Evolutionary conservation across 371 early-diverging fungal genomes (phyloP).

Genomic region (Saksenaea oblongispora): DNA sequence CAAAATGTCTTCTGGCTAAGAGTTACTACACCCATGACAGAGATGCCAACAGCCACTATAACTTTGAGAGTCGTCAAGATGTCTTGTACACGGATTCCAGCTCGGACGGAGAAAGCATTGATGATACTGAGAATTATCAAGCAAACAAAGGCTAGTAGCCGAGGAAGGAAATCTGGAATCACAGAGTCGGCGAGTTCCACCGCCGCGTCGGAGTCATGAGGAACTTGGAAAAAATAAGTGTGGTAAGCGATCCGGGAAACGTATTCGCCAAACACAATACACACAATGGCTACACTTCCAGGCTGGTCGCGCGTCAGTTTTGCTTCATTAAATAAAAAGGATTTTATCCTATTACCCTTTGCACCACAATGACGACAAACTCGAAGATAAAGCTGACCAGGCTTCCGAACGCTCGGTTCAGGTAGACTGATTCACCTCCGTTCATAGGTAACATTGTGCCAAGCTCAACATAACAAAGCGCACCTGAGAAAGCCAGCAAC

Average conservation of each 20-base stretch:
- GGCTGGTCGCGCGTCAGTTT: constrained; percentile 43
- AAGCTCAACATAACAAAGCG: constrained; percentile 81
- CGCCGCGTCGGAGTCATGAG: constrained; percentile 46
- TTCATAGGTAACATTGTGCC: constrained; percentile 90
- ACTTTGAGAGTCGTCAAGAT: constrained; percentile 81
- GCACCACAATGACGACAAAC: constrained; percentile 68
- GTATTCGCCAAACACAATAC: constrained; percentile 79
- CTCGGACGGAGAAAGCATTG: constrained; percentile 71
- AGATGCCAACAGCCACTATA: constrained; percentile 75
- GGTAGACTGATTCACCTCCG: constrained; percentile 83
- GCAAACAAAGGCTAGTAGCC: constrained; percentile 67
- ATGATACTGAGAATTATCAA: constrained; percentile 68
- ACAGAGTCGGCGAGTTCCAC: constrained; percentile 49
- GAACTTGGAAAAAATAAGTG: constrained; percentile 51
- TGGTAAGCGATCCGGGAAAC: constrained; percentile 65
- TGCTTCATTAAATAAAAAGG: not conserved
- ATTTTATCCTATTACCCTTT: constrained; percentile 48
- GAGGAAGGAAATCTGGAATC: constrained; percentile 63
- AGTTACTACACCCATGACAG: constrained; percentile 72
- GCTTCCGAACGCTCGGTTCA: constrained; percentile 77
- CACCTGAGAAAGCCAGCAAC: constrained; percentile 75
- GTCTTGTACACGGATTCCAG: constrained; percentile 81
- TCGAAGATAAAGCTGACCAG: constrained; percentile 83
- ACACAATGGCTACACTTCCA: constrained; percentile 76
- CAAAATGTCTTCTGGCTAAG: constrained; percentile 60